Evolutionary conservation across 2,329 filamentous ascomycete genomes (phyloP), one percentile per base, ranked within the genome.

Genomic region (Neoascochyta sp.): DNA sequence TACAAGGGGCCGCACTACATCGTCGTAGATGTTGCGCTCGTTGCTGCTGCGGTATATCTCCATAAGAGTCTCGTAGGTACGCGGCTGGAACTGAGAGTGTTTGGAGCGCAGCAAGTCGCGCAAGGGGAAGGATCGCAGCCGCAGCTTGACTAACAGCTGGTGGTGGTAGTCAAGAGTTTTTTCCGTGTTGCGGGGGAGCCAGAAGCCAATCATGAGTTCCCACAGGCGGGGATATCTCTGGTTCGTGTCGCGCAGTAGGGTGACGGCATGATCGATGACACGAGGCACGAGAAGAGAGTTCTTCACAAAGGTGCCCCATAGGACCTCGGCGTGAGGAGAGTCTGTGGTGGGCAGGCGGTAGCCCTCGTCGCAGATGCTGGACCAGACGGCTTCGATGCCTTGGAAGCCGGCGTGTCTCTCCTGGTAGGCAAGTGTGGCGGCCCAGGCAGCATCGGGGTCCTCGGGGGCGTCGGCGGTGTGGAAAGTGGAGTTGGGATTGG

Each of bases 231-330:
- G 44, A 32, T 60, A 61, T 5, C 40, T 38, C 8, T 47, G 32
- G 12, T 65, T 65, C 9, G 62, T 65, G 9, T 45, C 46, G 8
- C 57, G 43, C 35, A 65, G 60, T 9, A 75, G 33, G 2, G 64
- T 45, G 16, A 63, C 43, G 6, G 64, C 68, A 45, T 74, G 64
- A 1, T 54, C 38, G 9, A 66, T 50, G 7, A 73, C 40, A 8
- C 60, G 46, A 5, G 53, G 20, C 3, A 71, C 45, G 2, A 70
- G 41, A 5, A 45, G 22, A 7, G 43, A 34, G 19, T 66, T 36
- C 28, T 60, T 55, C 24, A 74, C 40, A 26, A 75, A 67, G 0
- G 57, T 63, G 0, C 51, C 49, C 73, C 73, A 75, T 5, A 76
- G 38, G 9, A 51, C 52, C 7, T 63, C 52, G 11, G 69, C 66